phyloP scores from a whole-genome alignment of 352 stramenopile genomes.

The Phytophthora melonis region DNA sequence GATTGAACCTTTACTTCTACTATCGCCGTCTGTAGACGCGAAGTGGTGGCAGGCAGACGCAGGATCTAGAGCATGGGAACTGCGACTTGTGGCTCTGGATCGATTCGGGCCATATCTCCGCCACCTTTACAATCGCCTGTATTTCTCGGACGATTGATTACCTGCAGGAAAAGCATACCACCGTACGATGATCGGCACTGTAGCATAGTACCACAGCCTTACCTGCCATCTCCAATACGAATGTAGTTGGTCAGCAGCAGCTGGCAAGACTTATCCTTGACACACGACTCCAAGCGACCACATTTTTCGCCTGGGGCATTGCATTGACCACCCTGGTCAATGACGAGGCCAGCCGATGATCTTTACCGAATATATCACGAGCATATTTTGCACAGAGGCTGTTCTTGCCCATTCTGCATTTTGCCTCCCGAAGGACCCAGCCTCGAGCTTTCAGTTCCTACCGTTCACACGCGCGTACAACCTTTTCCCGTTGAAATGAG shows the following conservation, averaged over 20 bases:
- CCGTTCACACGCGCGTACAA: conserved; percentile 6
- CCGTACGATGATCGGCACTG: too few relatives aligned
- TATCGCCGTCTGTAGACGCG: not conserved
- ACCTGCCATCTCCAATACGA: not conserved
- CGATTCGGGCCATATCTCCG: conserved; percentile 12
- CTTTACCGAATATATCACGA: conserved; percentile 9
- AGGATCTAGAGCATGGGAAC: not conserved
- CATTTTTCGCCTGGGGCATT: not conserved
- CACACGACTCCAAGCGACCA: conserved; percentile 4
- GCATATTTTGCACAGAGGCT: conserved; percentile 5
- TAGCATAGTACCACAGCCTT: too few relatives aligned
- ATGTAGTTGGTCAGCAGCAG: not conserved
- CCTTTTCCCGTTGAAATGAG: conserved; percentile 12
- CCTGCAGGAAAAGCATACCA: not conserved
- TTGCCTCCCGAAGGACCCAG: conserved; percentile 6
- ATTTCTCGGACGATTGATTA: not conserved
- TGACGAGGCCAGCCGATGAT: not conserved
- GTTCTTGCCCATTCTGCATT: conserved; percentile 25
- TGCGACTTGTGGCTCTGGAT: conserved; percentile 8
- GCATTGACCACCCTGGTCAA: not conserved
- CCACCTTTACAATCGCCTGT: conserved; percentile 12
- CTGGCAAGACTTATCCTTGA: not conserved
- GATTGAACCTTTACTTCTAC: not conserved
- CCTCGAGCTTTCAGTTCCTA: not conserved
- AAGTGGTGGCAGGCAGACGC: not conserved